These are phyloP conservation scores for Fistulifera pelliculosa DNA, from an alignment of 108 stramenopile genomes.

Conservation along the genomic window DNA sequence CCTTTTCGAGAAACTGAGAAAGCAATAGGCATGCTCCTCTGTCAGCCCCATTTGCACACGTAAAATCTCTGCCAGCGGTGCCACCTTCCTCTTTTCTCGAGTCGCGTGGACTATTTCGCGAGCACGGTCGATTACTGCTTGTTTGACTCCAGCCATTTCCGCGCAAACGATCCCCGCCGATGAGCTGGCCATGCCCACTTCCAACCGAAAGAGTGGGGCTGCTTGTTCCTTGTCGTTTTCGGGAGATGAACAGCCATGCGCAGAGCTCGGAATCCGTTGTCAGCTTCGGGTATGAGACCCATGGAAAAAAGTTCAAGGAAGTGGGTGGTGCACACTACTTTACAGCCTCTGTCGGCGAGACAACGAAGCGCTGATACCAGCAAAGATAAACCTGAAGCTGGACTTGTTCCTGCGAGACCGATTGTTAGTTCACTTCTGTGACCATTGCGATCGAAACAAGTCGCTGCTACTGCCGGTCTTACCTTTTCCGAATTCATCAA, in stretches of 20 bases:
- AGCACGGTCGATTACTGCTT: conserved; percentile 47
- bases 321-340: conserved; percentile 87
- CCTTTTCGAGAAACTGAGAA: conserved; percentile 36
- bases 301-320: conserved; percentile 92
- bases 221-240: conserved; percentile 51
- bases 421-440: not conserved
- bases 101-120: conserved; percentile 55
- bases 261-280: conserved; percentile 66
- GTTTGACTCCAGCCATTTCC: conserved; percentile 73
- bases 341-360: conserved; percentile 50
- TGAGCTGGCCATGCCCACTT: conserved; percentile 75
- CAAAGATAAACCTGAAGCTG: conserved; percentile 89
- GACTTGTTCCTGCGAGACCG: conserved; percentile 53
- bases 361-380: conserved; percentile 71
- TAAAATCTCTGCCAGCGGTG: conserved; percentile 43
- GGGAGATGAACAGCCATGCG: conserved; percentile 86
- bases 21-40: conserved; percentile 31
- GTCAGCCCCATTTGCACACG: conserved; percentile 13
- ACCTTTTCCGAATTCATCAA: conserved; percentile 98
- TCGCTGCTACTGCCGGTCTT: not conserved
- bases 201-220: conserved; percentile 83
- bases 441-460: no score
- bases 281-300: conserved; percentile 53
- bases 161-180: conserved; percentile 93
- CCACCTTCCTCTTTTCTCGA: conserved; percentile 39